Base-by-base conservation (phyloP, 345 rosid genomes). In the Pugionium cornutum region DNA sequence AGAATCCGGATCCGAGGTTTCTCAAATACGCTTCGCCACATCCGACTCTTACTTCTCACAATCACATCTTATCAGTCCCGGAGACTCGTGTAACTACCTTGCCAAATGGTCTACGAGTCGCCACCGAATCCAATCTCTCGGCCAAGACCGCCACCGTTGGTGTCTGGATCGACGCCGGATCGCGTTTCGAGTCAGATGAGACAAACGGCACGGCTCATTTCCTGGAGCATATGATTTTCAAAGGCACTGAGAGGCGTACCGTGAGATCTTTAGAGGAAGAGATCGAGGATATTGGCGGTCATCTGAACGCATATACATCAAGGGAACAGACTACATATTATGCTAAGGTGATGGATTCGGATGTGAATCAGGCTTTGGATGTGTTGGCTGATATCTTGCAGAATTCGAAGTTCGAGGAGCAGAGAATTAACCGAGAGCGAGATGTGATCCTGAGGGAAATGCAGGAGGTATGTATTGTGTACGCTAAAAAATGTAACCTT, bases 81-180 rank as follows among this genome's bases (percentile, higher is more conserved):
- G 87, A 87, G 79, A 95, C 99, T 30, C 86, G 86, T 30, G 78
- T 95, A 63, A 95, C 97, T 5, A 87, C 96, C 18, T 83, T 95
- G 29, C 75, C 95, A 43, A 95, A 82, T n/a, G 97, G 99, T 54
- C 87, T 91, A 45, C 86, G 99, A 1, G 80, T 95, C 2, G 97
- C 99, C 4, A 91, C 99, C 0, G 99, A 91, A 71, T 95, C 99
- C 0, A 82, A 75, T 26, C 92, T 91, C 5, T 77, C 96, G 3
- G 65, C 83, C 1, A 87, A 76, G 62, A 83, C 97, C 1, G 95
- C 97, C 9, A 88, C 97, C 1, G 96, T 95, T 9, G 99, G 99
- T 10, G 96, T 91, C n/a, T 95, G 97, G 97, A 91, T 95, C 69
- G 99, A 95, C 45, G 92, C 97, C 1, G 99, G 99, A 60, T 91